A percentile compares a stretch with the other conserved stretches of the same genome.
phyloP scores from a whole-genome alignment of 495 filamentous ascomycete genomes.

The Extremus antarcticus region DNA sequence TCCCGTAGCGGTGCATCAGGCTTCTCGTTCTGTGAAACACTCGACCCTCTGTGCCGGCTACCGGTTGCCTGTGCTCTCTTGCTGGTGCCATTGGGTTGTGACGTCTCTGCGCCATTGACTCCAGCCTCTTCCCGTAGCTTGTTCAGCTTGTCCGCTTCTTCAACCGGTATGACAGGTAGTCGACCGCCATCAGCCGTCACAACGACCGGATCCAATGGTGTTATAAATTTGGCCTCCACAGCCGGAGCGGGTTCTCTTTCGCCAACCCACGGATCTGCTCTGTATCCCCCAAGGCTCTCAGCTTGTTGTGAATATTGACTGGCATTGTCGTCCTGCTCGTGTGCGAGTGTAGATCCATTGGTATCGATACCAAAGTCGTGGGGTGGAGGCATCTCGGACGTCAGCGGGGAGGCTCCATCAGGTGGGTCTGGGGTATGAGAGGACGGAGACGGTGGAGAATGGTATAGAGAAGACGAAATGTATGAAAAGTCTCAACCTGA shows the following conservation, averaged over 20 bases:
- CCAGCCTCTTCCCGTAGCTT: constrained; percentile 39
- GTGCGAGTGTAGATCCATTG: constrained; percentile 5
- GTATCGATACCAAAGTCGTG: constrained; percentile 2
- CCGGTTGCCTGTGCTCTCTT: no score
- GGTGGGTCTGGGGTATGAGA: not conserved
- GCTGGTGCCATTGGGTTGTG: constrained; percentile 6
- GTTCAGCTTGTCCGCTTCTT: constrained; percentile 59
- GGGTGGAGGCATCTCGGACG: constrained; percentile 4
- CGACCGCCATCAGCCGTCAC: constrained; percentile 52
- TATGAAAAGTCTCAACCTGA: no score
- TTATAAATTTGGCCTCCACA: constrained; percentile 56
- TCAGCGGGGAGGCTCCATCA: not conserved
- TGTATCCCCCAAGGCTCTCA: constrained; percentile 39
- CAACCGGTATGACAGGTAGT: constrained; percentile 52
- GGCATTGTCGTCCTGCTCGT: constrained; percentile 23
- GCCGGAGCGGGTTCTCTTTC: constrained; percentile 38
- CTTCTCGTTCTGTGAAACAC: constrained; percentile 15
- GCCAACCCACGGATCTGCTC: no score
- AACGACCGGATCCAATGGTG: constrained; percentile 59
- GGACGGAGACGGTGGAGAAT: not conserved
- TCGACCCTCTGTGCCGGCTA: not conserved
- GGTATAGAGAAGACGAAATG: not conserved
- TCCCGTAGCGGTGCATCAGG: constrained; percentile 29
- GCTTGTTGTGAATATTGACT: constrained; percentile 44
- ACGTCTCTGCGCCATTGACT: constrained; percentile 1